A percentile compares a stretch with the other conserved stretches of the same genome.
Conservation (phyloP, 345 rosid genomes). For the Populus ilicifolia region DNA sequence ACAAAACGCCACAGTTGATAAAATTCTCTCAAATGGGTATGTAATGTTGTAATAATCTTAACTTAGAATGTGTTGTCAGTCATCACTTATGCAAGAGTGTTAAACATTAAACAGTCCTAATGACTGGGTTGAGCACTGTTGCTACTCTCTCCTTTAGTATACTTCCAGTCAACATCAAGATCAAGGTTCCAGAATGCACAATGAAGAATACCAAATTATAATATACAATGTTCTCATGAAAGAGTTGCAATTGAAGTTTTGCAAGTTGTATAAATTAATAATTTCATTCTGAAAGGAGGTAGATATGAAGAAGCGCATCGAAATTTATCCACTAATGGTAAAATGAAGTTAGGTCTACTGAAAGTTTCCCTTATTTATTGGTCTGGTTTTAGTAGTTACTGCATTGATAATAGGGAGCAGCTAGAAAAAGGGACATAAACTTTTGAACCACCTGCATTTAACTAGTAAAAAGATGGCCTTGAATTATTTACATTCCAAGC, state of each 20-base stretch:
- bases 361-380: neutral
- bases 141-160: neutral
- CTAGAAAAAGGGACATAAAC: neutral
- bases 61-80: neutral
- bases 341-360: neutral
- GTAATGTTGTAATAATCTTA: neutral
- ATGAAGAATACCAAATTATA: neutral
- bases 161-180: neutral
- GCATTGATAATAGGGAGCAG: neutral
- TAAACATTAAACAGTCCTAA: slow-evolving; percentile 1
- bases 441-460: neutral
- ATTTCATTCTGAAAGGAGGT: neutral
- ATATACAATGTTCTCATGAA: neutral
- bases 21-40: neutral
- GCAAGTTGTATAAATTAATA: neutral
- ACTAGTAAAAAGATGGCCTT: neutral
- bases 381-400: neutral
- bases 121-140: neutral
- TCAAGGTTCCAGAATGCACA: neutral
- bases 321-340: neutral
- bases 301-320: neutral
- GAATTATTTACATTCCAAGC: neutral
- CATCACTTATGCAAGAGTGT: neutral
- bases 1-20: neutral
- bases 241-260: neutral